Evolutionary conservation across 305 asterid genomes (phyloP).

Genomic region (Salvia sclarea): DNA sequence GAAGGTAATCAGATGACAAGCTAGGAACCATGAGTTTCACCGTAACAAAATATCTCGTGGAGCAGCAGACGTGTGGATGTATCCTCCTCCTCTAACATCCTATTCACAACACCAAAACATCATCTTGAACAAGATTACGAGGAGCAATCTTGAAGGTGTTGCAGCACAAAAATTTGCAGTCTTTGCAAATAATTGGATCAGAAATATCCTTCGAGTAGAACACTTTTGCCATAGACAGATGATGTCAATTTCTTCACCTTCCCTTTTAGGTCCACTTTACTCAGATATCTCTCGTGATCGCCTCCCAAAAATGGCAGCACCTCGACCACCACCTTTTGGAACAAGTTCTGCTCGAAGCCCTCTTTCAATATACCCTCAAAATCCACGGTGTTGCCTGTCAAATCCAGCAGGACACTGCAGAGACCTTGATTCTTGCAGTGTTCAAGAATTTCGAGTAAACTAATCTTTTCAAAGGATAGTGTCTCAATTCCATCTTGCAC

Average conservation of each 20-base stretch:
- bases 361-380: slow-evolving; percentile 62
- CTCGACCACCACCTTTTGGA: slow-evolving; percentile 83
- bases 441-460: slow-evolving; percentile 60
- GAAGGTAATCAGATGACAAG: neutral
- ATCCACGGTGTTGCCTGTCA: slow-evolving; percentile 47
- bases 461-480: slow-evolving; percentile 43
- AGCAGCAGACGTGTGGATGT: neutral
- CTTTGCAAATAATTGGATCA: slow-evolving; percentile 22
- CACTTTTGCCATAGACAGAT: slow-evolving; percentile 46
- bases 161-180: neutral
- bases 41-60: neutral
- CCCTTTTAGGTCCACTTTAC: slow-evolving; percentile 30
- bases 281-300: slow-evolving; percentile 27
- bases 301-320: slow-evolving; percentile 63
- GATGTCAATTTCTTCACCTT: slow-evolving; percentile 58
- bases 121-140: neutral
- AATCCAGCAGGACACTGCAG: slow-evolving; percentile 73
- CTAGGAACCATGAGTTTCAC: neutral
- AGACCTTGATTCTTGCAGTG: slow-evolving; percentile 67
- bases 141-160: neutral
- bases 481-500: slow-evolving; percentile 49
- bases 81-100: neutral
- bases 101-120: neutral
- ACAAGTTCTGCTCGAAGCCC: slow-evolving; percentile 56
- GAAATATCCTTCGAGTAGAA: slow-evolving; percentile 77